Evolutionary conservation across 768 basidiomycete species (phyloP), one percentile per base, ranked within the genome.

Genomic region (Holtermanniella nyarrowii): DNA sequence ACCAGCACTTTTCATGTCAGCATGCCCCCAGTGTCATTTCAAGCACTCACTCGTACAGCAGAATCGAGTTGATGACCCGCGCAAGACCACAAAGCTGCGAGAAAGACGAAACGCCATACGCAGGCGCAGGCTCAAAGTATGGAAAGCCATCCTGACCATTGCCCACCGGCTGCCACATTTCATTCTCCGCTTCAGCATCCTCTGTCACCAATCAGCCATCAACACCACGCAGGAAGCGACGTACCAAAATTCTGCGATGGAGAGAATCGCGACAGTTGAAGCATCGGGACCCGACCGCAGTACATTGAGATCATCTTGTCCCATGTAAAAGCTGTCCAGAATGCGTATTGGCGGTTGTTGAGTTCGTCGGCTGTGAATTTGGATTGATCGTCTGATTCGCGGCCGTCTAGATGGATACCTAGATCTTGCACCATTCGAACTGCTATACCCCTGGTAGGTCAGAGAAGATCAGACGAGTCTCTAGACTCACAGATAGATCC

Each of bases 271-370:
- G 46, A 46, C 11, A 46, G 46, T 20, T 46, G 46, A 7, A 46
- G 46, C 46, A 46, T 46, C 23, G 46, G 46, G 18, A 26, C 27
- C 46, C 46, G 46, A 5, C 46, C 46, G 20, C 24, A 26, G 26
- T 46, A 46, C 12, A 46, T 23, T 26, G 46, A 46, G 10, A 46
- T 5, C 4, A 26, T 26, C 46, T 46, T 46, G 25, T 46, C 46
- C 23, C 23, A 46, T 18, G 27, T 46, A 20, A 7, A 46, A 5
- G 46, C 46, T 3, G 46, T 26, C 46, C 46, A 46, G 46, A 46
- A 46, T 5, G 20, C 11, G 4, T 26, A 5, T 14, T 26, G 46
- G 46, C 46, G 46, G 26, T 26, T 46, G 24, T 46, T 26, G 12
- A 26, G 24, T 14, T 23, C 46, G 10, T 46, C 46, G 4, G 24